Evolutionary conservation across 352 stramenopile genomes (phyloP), one percentile per base, ranked within the genome.

Genomic region (Blastocystis sp.): DNA sequence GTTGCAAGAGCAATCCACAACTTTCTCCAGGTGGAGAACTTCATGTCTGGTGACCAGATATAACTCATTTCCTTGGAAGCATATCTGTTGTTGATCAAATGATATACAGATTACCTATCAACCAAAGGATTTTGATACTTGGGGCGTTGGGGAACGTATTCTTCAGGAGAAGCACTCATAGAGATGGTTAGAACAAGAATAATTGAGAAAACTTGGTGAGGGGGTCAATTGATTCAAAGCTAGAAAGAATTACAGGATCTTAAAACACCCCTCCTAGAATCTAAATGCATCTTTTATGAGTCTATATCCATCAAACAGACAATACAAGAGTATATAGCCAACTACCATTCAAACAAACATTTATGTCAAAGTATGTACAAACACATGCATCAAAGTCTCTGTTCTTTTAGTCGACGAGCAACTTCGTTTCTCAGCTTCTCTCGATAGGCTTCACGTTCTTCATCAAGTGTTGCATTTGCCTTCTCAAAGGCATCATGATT

Each of bases 41-140:
- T 99, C 92, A 95, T 96, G 89, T 96, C 93, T 0, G 96, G 96
- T 43, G 94, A 98, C 93, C 95, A 98, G 77, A 99, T 93, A 89
- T 96, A 95, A 88, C 94, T 98, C 96, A 99, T 99, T 91, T 98
- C 96, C 89, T 98, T 98, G 63, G 95, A 98, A 52, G 95, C 95
- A 90, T 99, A 99, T 90, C 95, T 94, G 83, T 89, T 91, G 89
- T 95, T 93, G 95, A n/a, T 61, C n/a, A 59, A 9, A 35, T 14
- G 21, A 80, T 12, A 35, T 39, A n/a, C 32, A 24, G 19, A 49
- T 42, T 37, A 80, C 57, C 75, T 71, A 51, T 86, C 75, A 32
- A 86, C 75, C 16, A 86, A 51, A 5, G 75, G 75, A 42, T 86
- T 86, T 58, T 86, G 57, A 42, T 86, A 86, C 61, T 86, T 86